phyloP scores from a whole-genome alignment of 345 rosid species.

The Syzygium oleosum region DNA sequence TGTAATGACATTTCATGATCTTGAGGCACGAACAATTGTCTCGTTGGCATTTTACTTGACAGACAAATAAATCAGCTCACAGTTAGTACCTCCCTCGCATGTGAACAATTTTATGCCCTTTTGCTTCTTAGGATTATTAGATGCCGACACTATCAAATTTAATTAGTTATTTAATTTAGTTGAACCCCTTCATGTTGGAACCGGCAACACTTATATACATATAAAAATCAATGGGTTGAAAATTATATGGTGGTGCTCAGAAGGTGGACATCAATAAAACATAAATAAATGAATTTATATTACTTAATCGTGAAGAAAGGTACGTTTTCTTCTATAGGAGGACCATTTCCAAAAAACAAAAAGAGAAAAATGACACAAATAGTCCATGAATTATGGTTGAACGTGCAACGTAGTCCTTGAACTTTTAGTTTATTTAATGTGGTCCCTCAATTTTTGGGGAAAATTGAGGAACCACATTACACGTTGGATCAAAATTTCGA shows the following conservation, averaged over 20 bases:
- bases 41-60: not conserved
- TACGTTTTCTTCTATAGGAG: no score
- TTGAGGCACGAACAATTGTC: not conserved
- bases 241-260: not conserved
- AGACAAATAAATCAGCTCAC: not conserved
- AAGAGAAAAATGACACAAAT: no score
- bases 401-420: no score
- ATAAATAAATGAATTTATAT: not conserved
- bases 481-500: no score
- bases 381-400: no score
- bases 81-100: not conserved
- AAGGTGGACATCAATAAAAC: not conserved
- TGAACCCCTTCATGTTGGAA: not conserved
- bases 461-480: no score
- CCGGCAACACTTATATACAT: not conserved
- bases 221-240: not conserved
- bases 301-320: no score
- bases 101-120: not conserved
- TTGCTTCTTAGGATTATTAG: not conserved
- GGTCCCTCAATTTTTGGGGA: no score
- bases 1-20: not conserved
- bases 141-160: not conserved
- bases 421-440: no score
- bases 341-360: no score
- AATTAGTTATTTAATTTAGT: not conserved